phyloP scores from a whole-genome alignment of 305 asterid genomes.

The Euphrasia arctica region DNA sequence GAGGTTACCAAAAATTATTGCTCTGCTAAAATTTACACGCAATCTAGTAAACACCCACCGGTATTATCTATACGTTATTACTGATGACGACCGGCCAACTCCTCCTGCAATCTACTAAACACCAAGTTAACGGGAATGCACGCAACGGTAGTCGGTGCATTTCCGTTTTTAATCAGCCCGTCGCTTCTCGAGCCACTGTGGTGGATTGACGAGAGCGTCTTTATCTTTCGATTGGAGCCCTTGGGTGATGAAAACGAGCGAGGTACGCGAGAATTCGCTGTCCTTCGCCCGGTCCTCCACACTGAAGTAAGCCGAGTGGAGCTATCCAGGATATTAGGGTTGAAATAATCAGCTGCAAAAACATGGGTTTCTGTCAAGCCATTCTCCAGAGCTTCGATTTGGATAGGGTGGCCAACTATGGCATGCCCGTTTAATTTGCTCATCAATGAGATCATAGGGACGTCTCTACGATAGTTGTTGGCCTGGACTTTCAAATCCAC shows the following conservation, averaged over 20 bases:
- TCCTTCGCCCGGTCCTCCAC: conserved; percentile 95
- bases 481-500: conserved; percentile 81
- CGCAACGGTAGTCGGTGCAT: conserved; percentile 52
- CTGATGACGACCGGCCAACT: conserved; percentile 60
- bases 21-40: conserved; percentile 61
- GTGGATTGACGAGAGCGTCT: conserved; percentile 67
- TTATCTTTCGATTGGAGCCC: conserved; percentile 63
- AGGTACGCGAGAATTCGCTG: conserved; percentile 77
- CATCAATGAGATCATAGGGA: conserved; percentile 77
- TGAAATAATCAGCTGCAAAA: conserved; percentile 37
- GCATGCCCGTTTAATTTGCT: conserved; percentile 87
- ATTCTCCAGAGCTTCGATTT: conserved; percentile 68
- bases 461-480: conserved; percentile 66
- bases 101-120: conserved; percentile 90
- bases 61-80: conserved; percentile 35
- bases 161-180: conserved; percentile 50
- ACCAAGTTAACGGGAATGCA: conserved; percentile 92
- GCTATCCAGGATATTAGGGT: conserved; percentile 39
- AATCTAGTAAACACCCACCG: conserved; percentile 23
- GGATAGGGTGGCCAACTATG: conserved; percentile 82
- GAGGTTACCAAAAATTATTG: conserved; percentile 39
- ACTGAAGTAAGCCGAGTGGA: conserved; percentile 43
- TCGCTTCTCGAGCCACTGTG: conserved; percentile 33
- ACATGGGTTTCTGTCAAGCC: conserved; percentile 46
- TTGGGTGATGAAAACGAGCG: conserved; percentile 54